These are phyloP conservation scores for Leccinum barrowsii DNA, from an alignment of 768 basidiomycete species.

Conservation along the genomic window DNA sequence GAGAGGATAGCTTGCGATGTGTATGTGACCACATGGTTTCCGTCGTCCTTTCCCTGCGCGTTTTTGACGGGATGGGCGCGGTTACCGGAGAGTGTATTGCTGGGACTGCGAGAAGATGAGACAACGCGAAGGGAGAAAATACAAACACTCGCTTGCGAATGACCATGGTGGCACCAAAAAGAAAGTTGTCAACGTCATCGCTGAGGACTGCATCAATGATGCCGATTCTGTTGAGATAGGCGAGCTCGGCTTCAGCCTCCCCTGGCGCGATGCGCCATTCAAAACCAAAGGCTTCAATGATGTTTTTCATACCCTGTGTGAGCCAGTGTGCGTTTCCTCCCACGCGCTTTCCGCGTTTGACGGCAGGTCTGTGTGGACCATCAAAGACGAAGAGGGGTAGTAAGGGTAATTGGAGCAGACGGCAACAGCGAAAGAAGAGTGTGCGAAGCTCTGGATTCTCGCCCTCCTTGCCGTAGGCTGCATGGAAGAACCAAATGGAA, in stretches of 20 bases:
- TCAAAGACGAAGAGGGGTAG: slow-evolving; percentile 92
- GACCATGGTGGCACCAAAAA: slow-evolving; percentile 83
- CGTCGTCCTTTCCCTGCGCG: slow-evolving; percentile 66
- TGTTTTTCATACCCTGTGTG: slow-evolving; percentile 71
- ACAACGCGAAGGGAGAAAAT: background rate
- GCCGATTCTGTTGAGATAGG: slow-evolving; percentile 77
- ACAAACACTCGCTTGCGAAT: slow-evolving; percentile 66
- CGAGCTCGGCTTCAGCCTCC: slow-evolving; percentile 93
- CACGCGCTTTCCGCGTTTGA: slow-evolving; percentile 77
- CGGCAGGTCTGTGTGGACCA: slow-evolving; percentile 75
- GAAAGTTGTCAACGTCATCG: slow-evolving; percentile 90
- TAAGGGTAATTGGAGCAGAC: slow-evolving; percentile 72
- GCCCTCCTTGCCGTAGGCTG: slow-evolving; percentile 66
- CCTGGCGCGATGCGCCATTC: slow-evolving; percentile 84
- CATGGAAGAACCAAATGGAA: slow-evolving; percentile 76
- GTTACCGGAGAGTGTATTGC: slow-evolving; percentile 72
- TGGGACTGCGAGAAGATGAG: slow-evolving; percentile 44
- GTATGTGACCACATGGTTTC: slow-evolving; percentile 57
- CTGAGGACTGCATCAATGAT: slow-evolving; percentile 86
- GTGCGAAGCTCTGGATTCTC: slow-evolving; percentile 87
- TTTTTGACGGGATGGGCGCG: slow-evolving; percentile 59
- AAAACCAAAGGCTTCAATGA: slow-evolving; percentile 73
- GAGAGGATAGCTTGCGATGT: slow-evolving; percentile 37
- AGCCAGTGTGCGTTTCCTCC: slow-evolving; percentile 61
- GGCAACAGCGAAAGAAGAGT: slow-evolving; percentile 80